phyloP scores from a whole-genome alignment of 2,329 filamentous ascomycete species.

The Fusarium illudens region DNA sequence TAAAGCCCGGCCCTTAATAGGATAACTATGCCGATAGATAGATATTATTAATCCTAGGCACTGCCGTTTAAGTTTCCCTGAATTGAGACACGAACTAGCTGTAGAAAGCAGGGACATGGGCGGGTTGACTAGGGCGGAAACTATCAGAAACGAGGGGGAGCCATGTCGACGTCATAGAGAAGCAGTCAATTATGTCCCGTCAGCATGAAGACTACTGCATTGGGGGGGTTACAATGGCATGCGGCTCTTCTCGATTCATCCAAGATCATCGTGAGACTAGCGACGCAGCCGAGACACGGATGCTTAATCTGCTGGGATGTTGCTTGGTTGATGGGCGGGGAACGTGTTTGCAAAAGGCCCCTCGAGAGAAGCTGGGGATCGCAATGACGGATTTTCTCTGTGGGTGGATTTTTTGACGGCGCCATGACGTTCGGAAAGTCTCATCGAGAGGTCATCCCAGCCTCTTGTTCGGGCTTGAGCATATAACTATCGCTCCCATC shows the following conservation, averaged over 20 bases:
- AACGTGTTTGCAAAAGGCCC: not conserved
- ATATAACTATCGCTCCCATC: slow-evolving; percentile 5
- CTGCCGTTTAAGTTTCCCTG: slow-evolving; percentile 29
- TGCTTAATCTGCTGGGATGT: not conserved
- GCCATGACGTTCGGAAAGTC: slow-evolving; percentile 25
- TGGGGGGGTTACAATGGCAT: not conserved
- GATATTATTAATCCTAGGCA: slow-evolving; percentile 19
- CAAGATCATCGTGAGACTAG: slow-evolving; percentile 5
- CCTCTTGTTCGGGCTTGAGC: not conserved
- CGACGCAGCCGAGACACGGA: slow-evolving; percentile 9
- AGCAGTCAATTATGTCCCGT: not conserved
- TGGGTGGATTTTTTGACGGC: slow-evolving; percentile 21
- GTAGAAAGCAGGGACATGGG: slow-evolving; percentile 3
- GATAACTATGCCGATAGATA: too few species aligned
- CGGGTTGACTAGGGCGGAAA: not conserved
- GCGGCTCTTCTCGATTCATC: not conserved
- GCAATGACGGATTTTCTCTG: slow-evolving; percentile 17
- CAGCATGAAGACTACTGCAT: not conserved
- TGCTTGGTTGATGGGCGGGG: slow-evolving; percentile 15
- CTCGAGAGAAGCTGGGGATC: not conserved
- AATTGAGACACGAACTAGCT: slow-evolving; percentile 18
- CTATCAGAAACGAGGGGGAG: not conserved
- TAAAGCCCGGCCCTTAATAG: too few species aligned
- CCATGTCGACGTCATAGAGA: not conserved
- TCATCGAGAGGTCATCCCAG: slow-evolving; percentile 9